Conservation (phyloP, 1,284 basidiomycete species). For the Gymnopus androsaceus region DNA sequence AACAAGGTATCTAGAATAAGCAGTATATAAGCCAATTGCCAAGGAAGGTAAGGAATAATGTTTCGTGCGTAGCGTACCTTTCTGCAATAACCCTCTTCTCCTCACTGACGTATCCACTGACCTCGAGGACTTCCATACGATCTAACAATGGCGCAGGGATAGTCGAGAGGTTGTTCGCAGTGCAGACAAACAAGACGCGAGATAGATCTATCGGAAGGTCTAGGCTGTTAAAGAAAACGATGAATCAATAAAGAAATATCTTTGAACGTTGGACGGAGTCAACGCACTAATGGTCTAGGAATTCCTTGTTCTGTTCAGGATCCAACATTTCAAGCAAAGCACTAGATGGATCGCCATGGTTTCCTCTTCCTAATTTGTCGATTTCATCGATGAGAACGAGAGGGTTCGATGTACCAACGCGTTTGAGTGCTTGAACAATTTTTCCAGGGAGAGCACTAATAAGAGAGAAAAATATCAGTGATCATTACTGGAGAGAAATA, state of each 20-base stretch:
- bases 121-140: slow-evolving; percentile 97
- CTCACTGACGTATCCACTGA: slow-evolving; percentile 94
- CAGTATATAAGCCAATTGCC: not conserved
- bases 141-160: slow-evolving; percentile 96
- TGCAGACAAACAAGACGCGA: slow-evolving; percentile 96
- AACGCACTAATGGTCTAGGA: slow-evolving; percentile 91
- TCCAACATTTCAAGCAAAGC: slow-evolving; percentile 97
- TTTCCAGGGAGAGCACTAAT: slow-evolving; percentile 94
- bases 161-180: slow-evolving; percentile 92
- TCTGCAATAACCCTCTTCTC: slow-evolving; percentile 95
- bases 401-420: slow-evolving; percentile 96
- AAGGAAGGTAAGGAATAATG: not conserved
- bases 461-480: slow-evolving; percentile 14
- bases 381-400: slow-evolving; percentile 97
- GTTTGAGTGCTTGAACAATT: slow-evolving; percentile 96
- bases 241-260: not conserved
- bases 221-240: slow-evolving; percentile 56
- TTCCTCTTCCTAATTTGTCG: slow-evolving; percentile 96
- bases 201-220: slow-evolving; percentile 97
- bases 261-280: not conserved
- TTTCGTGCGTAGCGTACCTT: slow-evolving; percentile 49
- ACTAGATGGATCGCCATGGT: slow-evolving; percentile 94
- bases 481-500: not conserved
- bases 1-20: slow-evolving; percentile 59
- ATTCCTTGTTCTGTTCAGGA: slow-evolving; percentile 95